Conservation (phyloP, 805 yeast species). For the Teunomyces kruisii region DNA sequence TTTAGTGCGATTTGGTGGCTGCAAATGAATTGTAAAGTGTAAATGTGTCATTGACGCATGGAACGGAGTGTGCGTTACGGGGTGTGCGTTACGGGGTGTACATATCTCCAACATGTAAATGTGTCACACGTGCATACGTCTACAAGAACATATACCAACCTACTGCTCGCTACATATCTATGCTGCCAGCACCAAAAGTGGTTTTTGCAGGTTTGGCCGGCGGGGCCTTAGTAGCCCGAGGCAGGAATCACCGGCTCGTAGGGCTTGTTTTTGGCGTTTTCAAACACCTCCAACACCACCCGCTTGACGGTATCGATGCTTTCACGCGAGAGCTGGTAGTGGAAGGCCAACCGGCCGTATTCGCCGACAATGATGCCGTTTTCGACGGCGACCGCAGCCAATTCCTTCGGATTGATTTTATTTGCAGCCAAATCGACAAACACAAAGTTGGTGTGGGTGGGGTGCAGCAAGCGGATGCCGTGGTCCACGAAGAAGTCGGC, state of each 20-base stretch:
- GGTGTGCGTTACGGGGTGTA: no score
- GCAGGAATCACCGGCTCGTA: constrained; percentile 11
- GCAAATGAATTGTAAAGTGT: no score
- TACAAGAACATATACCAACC: no score
- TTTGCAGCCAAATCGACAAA: constrained; percentile 35
- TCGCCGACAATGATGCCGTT: constrained; percentile 48
- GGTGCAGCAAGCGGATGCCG: constrained; percentile 33
- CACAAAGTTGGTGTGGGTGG: constrained; percentile 43
- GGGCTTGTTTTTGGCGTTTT: constrained; percentile 55
- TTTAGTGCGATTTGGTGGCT: no score
- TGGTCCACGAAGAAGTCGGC: constrained; percentile 29
- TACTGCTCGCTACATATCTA: no score
- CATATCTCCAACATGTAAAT: no score
- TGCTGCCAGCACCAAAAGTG: no score
- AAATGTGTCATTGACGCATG: no score
- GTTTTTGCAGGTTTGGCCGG: no score
- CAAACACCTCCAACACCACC: constrained; percentile 56
- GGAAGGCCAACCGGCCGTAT: constrained; percentile 33
- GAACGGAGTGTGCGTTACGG: no score
- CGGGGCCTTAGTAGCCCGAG: no score
- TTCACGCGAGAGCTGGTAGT: constrained; percentile 33
- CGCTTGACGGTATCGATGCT: constrained; percentile 39
- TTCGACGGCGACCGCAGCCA: constrained; percentile 52
- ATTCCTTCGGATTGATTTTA: constrained; percentile 26
- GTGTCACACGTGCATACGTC: no score